These are phyloP conservation scores for Guadua angustifolia DNA, from an alignment of 176 grass and related monocot genomes.

Conservation along the genomic window DNA sequence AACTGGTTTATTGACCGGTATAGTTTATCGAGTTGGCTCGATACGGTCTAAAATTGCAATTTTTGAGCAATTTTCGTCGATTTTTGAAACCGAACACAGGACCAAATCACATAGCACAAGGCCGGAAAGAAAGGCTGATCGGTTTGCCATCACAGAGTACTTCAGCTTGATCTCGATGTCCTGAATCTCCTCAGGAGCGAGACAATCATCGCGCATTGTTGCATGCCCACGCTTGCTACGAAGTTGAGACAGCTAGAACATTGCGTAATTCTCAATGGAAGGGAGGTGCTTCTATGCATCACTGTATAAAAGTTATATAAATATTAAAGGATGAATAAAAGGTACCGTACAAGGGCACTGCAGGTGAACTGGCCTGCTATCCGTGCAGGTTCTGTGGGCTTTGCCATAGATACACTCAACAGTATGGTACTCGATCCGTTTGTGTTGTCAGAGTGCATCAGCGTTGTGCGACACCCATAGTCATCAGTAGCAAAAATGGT, in stretches of 20 bases:
- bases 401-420: slow-evolving; percentile 38
- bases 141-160: slow-evolving; percentile 11
- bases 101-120: not conserved
- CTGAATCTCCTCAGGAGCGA: slow-evolving; percentile 14
- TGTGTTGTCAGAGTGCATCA: not conserved
- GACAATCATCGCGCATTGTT: not conserved
- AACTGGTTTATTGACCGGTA: no score
- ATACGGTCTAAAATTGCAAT: no score
- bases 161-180: slow-evolving; percentile 19
- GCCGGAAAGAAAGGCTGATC: not conserved
- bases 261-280: slow-evolving; percentile 6
- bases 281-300: no score
- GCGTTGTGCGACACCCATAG: not conserved
- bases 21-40: no score
- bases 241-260: slow-evolving; percentile 53
- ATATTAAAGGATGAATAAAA: no score
- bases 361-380: slow-evolving; percentile 65
- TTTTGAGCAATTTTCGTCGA: no score
- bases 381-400: slow-evolving; percentile 58
- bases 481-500: not conserved
- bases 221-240: slow-evolving; percentile 1
- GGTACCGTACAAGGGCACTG: slow-evolving; percentile 43
- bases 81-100: not conserved
- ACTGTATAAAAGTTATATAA: no score
- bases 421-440: slow-evolving; percentile 10